Evolutionary conservation across 202 grass and related monocot genomes (phyloP), one percentile per base, ranked within the genome.

Genomic region (Eragrostis tef): DNA sequence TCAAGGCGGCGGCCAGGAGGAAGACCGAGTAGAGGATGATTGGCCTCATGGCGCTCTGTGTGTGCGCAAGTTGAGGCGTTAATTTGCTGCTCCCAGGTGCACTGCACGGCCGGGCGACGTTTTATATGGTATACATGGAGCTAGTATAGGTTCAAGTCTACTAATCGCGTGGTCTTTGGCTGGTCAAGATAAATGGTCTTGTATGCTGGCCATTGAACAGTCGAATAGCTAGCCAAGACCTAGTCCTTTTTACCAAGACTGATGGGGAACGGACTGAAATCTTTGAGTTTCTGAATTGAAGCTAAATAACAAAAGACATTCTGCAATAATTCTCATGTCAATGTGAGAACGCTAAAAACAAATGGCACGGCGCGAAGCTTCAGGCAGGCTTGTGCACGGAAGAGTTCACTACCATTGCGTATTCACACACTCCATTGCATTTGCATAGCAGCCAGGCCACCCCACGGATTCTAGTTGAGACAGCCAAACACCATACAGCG

Each of bases 1-100:
- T 9, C 64, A 81, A 13, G 58, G 22, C 53, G 31, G 39, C 13
- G 10, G 78, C n/a, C 0, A 87, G 0, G 70, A 89, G 3, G 34
- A 79, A 67, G 10, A 11, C 11, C 6, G 21, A 24, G 58, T 15
- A 3, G 16, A 57, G 16, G 10, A 77, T 54, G 25, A 1, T 24
- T 8, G 1, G 20, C 20, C 8, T 26, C 71, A 75, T 79, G 42
- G 56, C 6, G 41, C 42, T 77, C n/a, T n/a, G n/a, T n/a, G n/a
- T n/a, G 50, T 39, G 34, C 6, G 50, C 19, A 13, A 48, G 36
- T 47, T 50, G 6, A 36, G 47, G 27, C 29, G 11, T 60, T n/a
- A n/a, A n/a, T n/a, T 74, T 80, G 63, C 49, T 68, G 52, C 60
- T 75, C 59, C 7, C 79, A n/a, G 31, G 10, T 50, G 59, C 74